Percentiles rank a stretch among this genome's conserved stretches.
Conservation (phyloP, 331 rosid genomes). For the Quercus tomentella region DNA sequence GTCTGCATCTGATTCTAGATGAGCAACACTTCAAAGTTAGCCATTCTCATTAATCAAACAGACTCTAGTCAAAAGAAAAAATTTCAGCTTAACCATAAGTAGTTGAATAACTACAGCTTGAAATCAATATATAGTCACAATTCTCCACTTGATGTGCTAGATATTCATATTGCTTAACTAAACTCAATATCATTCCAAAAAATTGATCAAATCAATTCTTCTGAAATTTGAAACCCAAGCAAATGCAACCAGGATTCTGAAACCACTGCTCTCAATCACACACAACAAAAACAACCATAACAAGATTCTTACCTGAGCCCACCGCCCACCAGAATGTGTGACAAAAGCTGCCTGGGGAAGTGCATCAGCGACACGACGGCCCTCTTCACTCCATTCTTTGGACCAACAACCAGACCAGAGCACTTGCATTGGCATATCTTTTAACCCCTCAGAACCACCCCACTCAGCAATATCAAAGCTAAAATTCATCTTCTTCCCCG, state of each 20-base stretch:
- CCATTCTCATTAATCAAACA: not conserved
- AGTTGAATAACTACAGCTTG: not conserved
- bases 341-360: conserved; percentile 64
- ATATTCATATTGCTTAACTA: not conserved
- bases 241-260: not conserved
- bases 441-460: conserved; percentile 74
- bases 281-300: not conserved
- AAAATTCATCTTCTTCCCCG: conserved; percentile 64
- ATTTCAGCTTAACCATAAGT: not conserved
- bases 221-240: not conserved
- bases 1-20: not conserved
- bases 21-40: not conserved
- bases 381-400: conserved; percentile 73
- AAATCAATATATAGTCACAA: not conserved
- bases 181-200: not conserved
- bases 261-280: not conserved
- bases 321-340: conserved; percentile 80
- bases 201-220: not conserved
- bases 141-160: not conserved
- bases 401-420: conserved; percentile 83
- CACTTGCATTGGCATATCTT: conserved; percentile 62
- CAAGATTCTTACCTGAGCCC: conserved; percentile 78
- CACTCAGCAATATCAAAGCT: conserved; percentile 85
- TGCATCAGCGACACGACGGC: conserved; percentile 51
- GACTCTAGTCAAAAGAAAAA: not conserved